phyloP scores from a whole-genome alignment of 805 yeast species.

The Suhomyces pyralidae region DNA sequence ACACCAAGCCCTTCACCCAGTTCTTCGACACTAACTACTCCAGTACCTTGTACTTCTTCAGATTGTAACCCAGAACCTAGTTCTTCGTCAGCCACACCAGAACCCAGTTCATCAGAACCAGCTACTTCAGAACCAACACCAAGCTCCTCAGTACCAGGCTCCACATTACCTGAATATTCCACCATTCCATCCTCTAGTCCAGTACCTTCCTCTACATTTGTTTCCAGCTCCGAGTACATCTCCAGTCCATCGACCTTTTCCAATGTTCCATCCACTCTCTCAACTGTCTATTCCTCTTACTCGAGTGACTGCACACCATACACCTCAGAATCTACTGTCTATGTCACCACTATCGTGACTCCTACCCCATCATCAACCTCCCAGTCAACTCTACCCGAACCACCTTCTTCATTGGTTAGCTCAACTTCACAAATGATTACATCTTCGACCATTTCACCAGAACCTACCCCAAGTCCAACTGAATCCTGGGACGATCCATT shows the following conservation, averaged over 20 bases:
- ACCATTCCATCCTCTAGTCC: neutral
- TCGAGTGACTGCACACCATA: neutral
- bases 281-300: neutral
- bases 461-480: neutral
- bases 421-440: neutral
- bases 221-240: neutral
- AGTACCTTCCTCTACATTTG: neutral
- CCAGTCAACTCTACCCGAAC: neutral
- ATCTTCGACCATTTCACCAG: neutral
- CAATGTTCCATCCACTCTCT: neutral
- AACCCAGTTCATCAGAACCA: neutral
- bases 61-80: neutral
- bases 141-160: neutral
- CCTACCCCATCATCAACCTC: neutral
- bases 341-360: neutral
- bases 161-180: neutral
- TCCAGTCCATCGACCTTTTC: neutral
- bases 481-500: neutral
- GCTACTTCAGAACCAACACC: neutral
- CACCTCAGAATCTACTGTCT: neutral
- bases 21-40: neutral
- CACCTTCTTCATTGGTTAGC: neutral
- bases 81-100: neutral
- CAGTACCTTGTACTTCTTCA: neutral
- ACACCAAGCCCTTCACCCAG: neutral